These are phyloP conservation scores for Gautieria morchelliformis DNA, from an alignment of 768 basidiomycete species.

Conservation along the genomic window DNA sequence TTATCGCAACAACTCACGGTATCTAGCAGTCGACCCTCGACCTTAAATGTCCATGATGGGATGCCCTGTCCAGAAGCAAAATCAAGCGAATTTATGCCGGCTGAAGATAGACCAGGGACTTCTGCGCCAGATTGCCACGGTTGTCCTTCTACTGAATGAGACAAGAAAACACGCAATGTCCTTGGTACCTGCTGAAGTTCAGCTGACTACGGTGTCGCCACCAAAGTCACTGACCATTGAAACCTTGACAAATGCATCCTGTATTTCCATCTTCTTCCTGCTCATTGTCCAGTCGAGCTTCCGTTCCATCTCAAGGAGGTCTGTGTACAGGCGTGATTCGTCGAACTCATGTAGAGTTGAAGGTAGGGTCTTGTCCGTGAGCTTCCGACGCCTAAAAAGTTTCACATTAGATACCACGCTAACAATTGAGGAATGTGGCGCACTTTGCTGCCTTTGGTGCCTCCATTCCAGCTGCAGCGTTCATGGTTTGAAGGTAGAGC, in stretches of 20 bases:
- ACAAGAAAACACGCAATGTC: conserved; percentile 76
- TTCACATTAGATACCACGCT: neutral
- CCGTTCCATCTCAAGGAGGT: conserved; percentile 79
- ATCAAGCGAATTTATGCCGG: conserved; percentile 33
- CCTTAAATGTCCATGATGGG: conserved; percentile 78
- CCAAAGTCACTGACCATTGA: conserved; percentile 44
- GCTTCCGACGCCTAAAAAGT: conserved; percentile 56
- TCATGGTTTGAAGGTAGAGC: neutral
- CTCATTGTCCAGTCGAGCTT: conserved; percentile 93
- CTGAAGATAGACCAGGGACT: conserved; percentile 4
- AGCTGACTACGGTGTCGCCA: neutral
- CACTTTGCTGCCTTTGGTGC: conserved; percentile 28
- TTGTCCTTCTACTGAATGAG: conserved; percentile 81
- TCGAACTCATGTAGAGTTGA: conserved; percentile 72
- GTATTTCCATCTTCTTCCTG: conserved; percentile 82
- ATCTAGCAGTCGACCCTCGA: conserved; percentile 75
- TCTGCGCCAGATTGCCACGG: conserved; percentile 61
- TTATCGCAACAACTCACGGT: neutral
- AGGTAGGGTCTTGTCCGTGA: conserved; percentile 72
- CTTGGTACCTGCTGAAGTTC: conserved; percentile 53
- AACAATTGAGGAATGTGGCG: neutral
- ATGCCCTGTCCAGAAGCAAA: conserved; percentile 84
- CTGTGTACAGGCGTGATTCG: conserved; percentile 81
- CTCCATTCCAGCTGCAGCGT: conserved; percentile 7
- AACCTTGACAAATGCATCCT: conserved; percentile 72